A percentile compares a stretch with the other conserved stretches of the same genome.
phyloP scores from a whole-genome alignment of 2,329 filamentous ascomycete species.

The Colletotrichum musae region DNA sequence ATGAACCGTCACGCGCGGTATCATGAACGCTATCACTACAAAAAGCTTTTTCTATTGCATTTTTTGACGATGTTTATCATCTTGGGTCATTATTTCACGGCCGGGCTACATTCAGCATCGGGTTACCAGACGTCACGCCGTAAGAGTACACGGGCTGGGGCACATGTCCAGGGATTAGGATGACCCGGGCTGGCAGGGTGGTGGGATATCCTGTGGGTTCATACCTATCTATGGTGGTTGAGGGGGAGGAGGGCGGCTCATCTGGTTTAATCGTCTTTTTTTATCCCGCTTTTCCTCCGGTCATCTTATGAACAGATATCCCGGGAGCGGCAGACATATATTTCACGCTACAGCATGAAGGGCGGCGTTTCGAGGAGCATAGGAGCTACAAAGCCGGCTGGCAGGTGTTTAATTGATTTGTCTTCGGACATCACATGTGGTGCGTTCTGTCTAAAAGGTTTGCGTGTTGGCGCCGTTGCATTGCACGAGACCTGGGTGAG shows the following conservation, averaged over 20 bases:
- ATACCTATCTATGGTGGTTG: neutral
- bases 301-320: slow-evolving; percentile 5
- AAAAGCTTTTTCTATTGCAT: slow-evolving; percentile 8
- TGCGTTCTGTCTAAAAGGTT: neutral
- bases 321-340: neutral
- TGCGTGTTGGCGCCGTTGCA: neutral
- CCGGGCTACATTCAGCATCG: slow-evolving; percentile 6
- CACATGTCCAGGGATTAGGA: slow-evolving; percentile 3
- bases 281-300: neutral
- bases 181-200: neutral
- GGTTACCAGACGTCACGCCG: neutral
- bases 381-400: slow-evolving; percentile 12
- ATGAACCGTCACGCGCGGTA: neutral
- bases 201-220: slow-evolving; percentile 8
- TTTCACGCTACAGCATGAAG: slow-evolving; percentile 27
- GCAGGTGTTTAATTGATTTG: slow-evolving; percentile 14
- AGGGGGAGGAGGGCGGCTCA: slow-evolving; percentile 7
- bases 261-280: slow-evolving; percentile 14
- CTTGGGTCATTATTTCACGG: neutral
- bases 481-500: neutral
- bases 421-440: neutral
- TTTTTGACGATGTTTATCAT: neutral
- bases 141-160: slow-evolving; percentile 5
- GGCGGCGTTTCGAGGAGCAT: slow-evolving; percentile 30
- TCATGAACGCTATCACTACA: neutral